A percentile compares a stretch with the other conserved stretches of the same genome.
These are phyloP conservation scores for Candida chauliodis DNA, from an alignment of 805 yeast genomes.

Conservation along the genomic window DNA sequence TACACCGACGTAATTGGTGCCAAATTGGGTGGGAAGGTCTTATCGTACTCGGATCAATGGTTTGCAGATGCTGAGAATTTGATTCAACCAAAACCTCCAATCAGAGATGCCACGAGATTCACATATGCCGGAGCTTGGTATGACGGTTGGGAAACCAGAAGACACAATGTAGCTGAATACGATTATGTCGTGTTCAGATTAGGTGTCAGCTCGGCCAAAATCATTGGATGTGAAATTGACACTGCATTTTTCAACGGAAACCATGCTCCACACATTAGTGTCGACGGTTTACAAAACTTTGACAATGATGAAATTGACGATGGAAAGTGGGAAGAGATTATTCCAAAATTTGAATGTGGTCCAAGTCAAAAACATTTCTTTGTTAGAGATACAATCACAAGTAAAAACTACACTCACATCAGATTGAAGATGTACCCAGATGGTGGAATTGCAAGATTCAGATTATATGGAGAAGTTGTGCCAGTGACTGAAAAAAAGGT, in stretches of 20 bases:
- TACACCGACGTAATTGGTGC: conserved; percentile 81
- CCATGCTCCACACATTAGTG: conserved; percentile 87
- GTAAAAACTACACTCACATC: conserved; percentile 66
- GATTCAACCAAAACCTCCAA: conserved; percentile 75
- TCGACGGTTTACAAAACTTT: conserved; percentile 59
- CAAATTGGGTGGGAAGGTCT: conserved; percentile 74
- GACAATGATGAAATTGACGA: conserved; percentile 21
- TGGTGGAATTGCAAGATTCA: conserved; percentile 95
- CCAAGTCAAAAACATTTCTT: conserved; percentile 87
- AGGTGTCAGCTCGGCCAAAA: conserved; percentile 78
- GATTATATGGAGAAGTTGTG: conserved; percentile 79
- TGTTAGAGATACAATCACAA: conserved; percentile 57
- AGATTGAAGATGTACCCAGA: conserved; percentile 93
- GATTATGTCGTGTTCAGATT: conserved; percentile 84
- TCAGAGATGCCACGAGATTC: conserved; percentile 77
- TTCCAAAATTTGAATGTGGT: conserved; percentile 76
- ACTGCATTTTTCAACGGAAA: conserved; percentile 94
- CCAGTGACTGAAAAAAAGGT: conserved; percentile 65
- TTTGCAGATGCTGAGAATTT: conserved; percentile 90
- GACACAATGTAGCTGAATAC: conserved; percentile 80
- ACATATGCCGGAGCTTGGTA: conserved; percentile 93
- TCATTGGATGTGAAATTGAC: conserved; percentile 85
- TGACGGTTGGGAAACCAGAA: conserved; percentile 98
- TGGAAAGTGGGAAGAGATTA: conserved; percentile 67
- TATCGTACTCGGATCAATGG: conserved; percentile 83